Base-by-base conservation (phyloP, 371 early-diverging fungal genomes). In the Zopfochytrium polystomum region DNA sequence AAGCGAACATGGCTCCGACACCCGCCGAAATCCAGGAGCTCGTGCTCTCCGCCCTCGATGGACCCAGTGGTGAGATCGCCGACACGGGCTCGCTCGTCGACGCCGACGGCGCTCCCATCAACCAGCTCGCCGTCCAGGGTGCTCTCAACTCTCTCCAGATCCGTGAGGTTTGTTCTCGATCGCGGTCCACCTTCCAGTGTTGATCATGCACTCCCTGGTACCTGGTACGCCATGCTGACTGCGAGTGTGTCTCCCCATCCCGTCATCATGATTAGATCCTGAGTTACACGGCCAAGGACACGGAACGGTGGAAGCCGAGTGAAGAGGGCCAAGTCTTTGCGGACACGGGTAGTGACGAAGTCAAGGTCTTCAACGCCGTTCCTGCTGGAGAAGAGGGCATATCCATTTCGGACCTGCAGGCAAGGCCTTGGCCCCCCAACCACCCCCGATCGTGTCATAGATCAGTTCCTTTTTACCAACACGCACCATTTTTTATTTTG, bases 281-380 rank as follows among this genome's bases (percentile, higher is more conserved):
- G 56, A 70, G 79, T 18, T 95, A 90, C 73, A 77, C 81, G 58
- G 71, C 91, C n/a, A 82, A 95, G 38, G 90, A 90, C 29, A 70
- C 70, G 57, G 92, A 95, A 72, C 68, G 78, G 30, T 93, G 90
- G 87, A 74, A 76, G 47, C 74, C 95, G 66, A 92, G 93, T 18
- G 81, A 79, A 30, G 96, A 97, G 77, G 98, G 96, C 47, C 63
- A 79, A 45, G 89, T 89, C 56, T 82, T 95, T 62, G 89, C 88
- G 32, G 83, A 87, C 42, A 78, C 81, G 49, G 98, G 98, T 57
- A 90, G 90, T 69, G 93, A 95, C 67, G 98, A 96, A 77, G 95
- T 89, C 44, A 87, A 85, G 60, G 91, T 96, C 33, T 95, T 94
- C 75, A 78, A 87, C 52, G 88, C 90, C n/a, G 83, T 95, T 55